Conservation (phyloP, 2,329 filamentous ascomycete species). For the Biscogniauxia marginata region DNA sequence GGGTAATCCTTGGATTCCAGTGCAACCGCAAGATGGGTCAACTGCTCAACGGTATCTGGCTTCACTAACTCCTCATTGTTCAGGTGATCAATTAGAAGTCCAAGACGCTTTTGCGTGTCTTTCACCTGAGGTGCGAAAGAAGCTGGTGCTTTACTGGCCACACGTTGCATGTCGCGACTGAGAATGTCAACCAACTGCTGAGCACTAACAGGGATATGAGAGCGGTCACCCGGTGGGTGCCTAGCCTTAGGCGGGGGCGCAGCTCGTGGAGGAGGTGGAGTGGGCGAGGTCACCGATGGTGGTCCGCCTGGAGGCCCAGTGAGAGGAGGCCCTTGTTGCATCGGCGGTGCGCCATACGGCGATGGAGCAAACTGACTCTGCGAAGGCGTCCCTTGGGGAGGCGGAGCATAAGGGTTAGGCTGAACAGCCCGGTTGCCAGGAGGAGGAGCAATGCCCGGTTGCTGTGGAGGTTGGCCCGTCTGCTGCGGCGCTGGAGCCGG, state of each 20-base stretch:
- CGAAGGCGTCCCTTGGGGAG: slow-evolving; percentile 45
- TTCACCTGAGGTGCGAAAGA: slow-evolving; percentile 86
- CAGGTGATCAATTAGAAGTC: slow-evolving; percentile 92
- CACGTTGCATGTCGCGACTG: slow-evolving; percentile 79
- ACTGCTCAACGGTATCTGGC: slow-evolving; percentile 69
- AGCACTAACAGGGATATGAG: slow-evolving; percentile 78
- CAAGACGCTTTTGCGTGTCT: slow-evolving; percentile 89
- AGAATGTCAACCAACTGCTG: slow-evolving; percentile 80
- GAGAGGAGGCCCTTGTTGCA: slow-evolving; percentile 38
- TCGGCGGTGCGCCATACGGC: slow-evolving; percentile 44
- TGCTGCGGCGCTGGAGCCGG: slow-evolving; percentile 61
- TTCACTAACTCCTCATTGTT: slow-evolving; percentile 93
- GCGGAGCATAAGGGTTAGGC: slow-evolving; percentile 46
- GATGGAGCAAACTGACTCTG: slow-evolving; percentile 62
- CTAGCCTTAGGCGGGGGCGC: slow-evolving; percentile 58
- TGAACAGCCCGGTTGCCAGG: slow-evolving; percentile 46
- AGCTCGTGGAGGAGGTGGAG: slow-evolving; percentile 48
- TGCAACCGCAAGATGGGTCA: slow-evolving; percentile 63
- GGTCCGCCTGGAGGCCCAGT: slow-evolving; percentile 39
- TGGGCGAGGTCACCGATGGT: slow-evolving; percentile 34
- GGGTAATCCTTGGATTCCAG: slow-evolving; percentile 69
- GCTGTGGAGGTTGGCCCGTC: slow-evolving; percentile 43
- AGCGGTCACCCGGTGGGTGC: slow-evolving; percentile 82
- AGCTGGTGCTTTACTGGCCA: slow-evolving; percentile 81
- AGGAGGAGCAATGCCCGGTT: slow-evolving; percentile 29